These are phyloP conservation scores for Gleditsia sinensis DNA, from an alignment of 306 rosid genomes.

Conservation along the genomic window DNA sequence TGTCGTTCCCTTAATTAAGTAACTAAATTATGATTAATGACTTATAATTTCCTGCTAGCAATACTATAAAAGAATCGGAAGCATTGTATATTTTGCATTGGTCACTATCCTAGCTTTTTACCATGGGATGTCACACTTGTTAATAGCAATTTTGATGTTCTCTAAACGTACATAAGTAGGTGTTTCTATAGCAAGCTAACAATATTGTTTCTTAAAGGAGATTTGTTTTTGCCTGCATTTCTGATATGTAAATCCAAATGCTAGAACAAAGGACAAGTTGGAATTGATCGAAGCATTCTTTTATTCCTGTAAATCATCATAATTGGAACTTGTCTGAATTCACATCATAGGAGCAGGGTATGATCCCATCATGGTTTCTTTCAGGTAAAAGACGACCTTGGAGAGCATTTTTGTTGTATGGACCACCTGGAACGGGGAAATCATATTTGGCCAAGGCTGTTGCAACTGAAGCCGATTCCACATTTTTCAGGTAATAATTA, in stretches of 20 bases:
- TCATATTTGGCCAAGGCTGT: conserved; percentile 99
- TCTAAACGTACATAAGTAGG: not conserved
- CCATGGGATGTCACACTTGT: not conserved
- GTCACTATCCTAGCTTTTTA: not conserved
- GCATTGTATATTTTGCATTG: not conserved
- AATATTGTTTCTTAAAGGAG: not conserved
- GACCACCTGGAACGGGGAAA: conserved; percentile 99
- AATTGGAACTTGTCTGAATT: not conserved
- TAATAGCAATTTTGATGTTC: not conserved
- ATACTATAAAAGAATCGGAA: not conserved
- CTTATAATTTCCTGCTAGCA: not conserved
- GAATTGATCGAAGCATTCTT: not conserved
- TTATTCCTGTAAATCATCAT: not conserved
- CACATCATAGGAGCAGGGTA: not conserved
- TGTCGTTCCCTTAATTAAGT: not conserved
- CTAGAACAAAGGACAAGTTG: not conserved
- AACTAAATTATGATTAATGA: not conserved
- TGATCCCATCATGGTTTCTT: not conserved
- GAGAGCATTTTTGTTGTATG: conserved; percentile 94
- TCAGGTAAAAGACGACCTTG: conserved; percentile 97
- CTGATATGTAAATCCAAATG: not conserved
- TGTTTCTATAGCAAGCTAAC: not conserved
- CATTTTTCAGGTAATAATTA: conserved; percentile 78
- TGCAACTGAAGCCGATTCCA: conserved; percentile 98
- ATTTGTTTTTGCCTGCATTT: not conserved